phyloP scores from a whole-genome alignment of 108 stramenopile species.

The Craspedostauros australis region DNA sequence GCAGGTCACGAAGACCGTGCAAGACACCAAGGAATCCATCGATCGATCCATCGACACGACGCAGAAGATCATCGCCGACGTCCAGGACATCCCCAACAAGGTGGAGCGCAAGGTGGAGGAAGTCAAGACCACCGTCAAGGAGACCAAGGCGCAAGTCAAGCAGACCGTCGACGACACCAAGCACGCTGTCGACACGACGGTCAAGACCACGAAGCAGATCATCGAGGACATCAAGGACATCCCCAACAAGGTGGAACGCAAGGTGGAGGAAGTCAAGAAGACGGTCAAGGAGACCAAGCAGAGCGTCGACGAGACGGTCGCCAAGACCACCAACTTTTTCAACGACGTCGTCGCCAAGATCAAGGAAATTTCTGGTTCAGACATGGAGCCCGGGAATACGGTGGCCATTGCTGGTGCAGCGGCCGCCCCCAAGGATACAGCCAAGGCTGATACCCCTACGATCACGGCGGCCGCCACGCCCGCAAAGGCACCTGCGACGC shows the following conservation, averaged over 20 bases:
- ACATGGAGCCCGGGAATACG: too few relatives aligned
- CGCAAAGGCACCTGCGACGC: too few relatives aligned
- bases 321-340: too few relatives aligned
- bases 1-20: constrained; percentile 1
- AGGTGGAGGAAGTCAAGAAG: constrained; percentile 6
- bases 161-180: constrained; percentile 7
- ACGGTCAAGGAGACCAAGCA: constrained; percentile 1
- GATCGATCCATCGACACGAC: constrained; percentile 12
- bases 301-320: too few relatives aligned
- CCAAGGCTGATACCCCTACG: too few relatives aligned
- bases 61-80: constrained; percentile 7
- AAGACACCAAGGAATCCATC: constrained; percentile 11
- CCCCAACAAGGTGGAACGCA: constrained; percentile 6
- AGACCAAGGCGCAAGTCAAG: neutral
- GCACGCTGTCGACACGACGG: constrained; percentile 2
- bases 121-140: constrained; percentile 1
- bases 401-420: too few relatives aligned
- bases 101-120: constrained; percentile 3
- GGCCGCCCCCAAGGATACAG: too few relatives aligned
- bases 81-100: constrained; percentile 7
- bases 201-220: constrained; percentile 12
- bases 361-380: too few relatives aligned
- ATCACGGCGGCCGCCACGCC: too few relatives aligned
- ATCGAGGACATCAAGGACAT: constrained; percentile 8
- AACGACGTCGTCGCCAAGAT: too few relatives aligned